Percentiles rank a stretch among this genome's conserved stretches.
Evolutionary conservation across 371 early-diverging fungal species (phyloP).

Genomic region (Mucor piriformis): DNA sequence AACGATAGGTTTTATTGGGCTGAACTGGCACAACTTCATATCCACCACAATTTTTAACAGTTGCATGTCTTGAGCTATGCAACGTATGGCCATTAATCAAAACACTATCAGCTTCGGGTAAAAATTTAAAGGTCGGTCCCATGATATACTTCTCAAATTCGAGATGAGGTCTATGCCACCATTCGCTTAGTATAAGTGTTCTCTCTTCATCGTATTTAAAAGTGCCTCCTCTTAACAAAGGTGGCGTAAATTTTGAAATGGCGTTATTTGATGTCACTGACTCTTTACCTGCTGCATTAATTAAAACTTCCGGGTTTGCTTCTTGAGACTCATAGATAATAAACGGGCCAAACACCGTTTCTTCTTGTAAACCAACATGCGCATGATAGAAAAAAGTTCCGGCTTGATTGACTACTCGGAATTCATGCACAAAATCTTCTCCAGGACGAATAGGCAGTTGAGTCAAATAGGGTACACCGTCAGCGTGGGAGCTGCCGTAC

Average conservation of each 20-base stretch:
- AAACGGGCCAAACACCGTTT: slow-evolving; percentile 53
- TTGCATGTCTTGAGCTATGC: slow-evolving; percentile 17
- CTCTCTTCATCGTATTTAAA: slow-evolving; percentile 50
- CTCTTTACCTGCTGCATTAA: neutral
- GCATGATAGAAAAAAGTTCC: slow-evolving; percentile 68
- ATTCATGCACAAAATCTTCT: slow-evolving; percentile 53
- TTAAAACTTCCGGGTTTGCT: slow-evolving; percentile 13
- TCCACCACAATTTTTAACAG: slow-evolving; percentile 31
- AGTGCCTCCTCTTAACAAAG: slow-evolving; percentile 15
- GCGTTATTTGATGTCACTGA: neutral
- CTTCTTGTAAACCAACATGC: slow-evolving; percentile 48
- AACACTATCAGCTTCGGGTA: slow-evolving; percentile 48
- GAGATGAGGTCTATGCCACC: slow-evolving; percentile 46
- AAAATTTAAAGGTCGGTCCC: slow-evolving; percentile 33
- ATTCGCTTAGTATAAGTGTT: slow-evolving; percentile 45
- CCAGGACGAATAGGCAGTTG: slow-evolving; percentile 63
- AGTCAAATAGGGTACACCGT: slow-evolving; percentile 67
- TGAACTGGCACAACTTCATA: slow-evolving; percentile 32
- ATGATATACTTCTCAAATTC: slow-evolving; percentile 33
- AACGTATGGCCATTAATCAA: slow-evolving; percentile 46
- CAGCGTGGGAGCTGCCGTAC: slow-evolving; percentile 35
- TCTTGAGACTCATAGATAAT: slow-evolving; percentile 42
- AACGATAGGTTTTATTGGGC: slow-evolving; percentile 35
- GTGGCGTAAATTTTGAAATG: neutral
- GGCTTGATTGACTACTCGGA: slow-evolving; percentile 39